These are phyloP conservation scores for Penicillium occitanis DNA, from an alignment of 2,329 filamentous ascomycete species.

Conservation along the genomic window DNA sequence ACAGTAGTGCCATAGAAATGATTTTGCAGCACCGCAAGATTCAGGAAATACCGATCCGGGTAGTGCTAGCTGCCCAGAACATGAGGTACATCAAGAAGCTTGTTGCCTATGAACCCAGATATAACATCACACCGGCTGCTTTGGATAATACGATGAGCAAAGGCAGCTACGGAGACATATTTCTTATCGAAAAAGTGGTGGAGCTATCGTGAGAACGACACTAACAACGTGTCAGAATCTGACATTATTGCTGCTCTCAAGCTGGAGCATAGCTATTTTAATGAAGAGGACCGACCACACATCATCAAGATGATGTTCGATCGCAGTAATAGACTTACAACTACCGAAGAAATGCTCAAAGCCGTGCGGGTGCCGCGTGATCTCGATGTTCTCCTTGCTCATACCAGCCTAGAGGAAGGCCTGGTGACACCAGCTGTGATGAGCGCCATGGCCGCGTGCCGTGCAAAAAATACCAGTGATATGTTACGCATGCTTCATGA, in stretches of 20 bases:
- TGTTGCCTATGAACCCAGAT: background rate
- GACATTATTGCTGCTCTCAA: background rate
- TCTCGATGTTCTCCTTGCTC: background rate
- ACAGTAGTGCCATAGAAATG: background rate
- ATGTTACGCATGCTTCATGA: background rate
- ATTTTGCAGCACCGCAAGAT: background rate
- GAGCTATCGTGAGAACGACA: background rate
- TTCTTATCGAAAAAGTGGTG: background rate
- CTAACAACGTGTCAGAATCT: background rate
- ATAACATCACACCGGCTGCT: background rate
- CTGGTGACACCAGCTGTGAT: background rate
- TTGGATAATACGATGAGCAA: background rate
- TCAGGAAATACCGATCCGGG: background rate
- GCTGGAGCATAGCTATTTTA: background rate
- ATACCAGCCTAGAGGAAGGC: background rate
- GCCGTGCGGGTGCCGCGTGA: background rate
- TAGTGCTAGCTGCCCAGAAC: background rate
- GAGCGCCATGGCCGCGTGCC: background rate
- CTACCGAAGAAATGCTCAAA: background rate
- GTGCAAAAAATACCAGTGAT: background rate
- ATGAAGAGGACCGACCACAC: background rate
- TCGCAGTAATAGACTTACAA: background rate
- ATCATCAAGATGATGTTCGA: background rate
- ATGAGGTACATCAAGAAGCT: background rate
- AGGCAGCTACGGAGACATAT: background rate